A percentile compares a stretch with the other conserved stretches of the same genome.
Evolutionary conservation across 305 asterid species (phyloP).

Genomic region (Solanum chacoense): DNA sequence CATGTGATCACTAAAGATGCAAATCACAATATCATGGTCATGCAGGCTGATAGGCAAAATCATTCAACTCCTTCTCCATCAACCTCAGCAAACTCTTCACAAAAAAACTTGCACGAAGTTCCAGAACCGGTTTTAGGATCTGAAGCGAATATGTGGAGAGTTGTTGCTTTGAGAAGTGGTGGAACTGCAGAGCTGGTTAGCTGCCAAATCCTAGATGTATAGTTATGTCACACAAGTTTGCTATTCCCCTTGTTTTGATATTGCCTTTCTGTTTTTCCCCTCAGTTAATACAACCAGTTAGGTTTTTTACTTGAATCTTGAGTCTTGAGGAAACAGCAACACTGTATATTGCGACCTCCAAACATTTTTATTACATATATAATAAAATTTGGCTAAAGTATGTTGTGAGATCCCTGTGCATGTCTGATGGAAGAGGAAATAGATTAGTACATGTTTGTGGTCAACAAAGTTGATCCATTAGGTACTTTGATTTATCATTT

Average conservation of each 20-base stretch:
- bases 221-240: slow-evolving; percentile 8
- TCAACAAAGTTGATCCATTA: not conserved
- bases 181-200: slow-evolving; percentile 61
- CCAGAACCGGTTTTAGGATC: slow-evolving; percentile 24
- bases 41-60: slow-evolving; percentile 55
- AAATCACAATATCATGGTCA: slow-evolving; percentile 43
- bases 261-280: not conserved
- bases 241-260: not conserved
- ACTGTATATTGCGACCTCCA: not conserved
- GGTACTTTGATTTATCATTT: not conserved
- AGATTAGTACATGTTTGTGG: not conserved
- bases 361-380: not conserved
- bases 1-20: slow-evolving; percentile 68
- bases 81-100: slow-evolving; percentile 22
- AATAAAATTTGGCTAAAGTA: not conserved
- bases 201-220: slow-evolving; percentile 65
- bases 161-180: slow-evolving; percentile 27
- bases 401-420: not conserved
- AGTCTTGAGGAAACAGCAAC: not conserved
- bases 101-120: slow-evolving; percentile 26
- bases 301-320: not conserved
- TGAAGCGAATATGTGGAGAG: slow-evolving; percentile 15
- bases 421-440: not conserved
- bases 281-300: slow-evolving; percentile 3
- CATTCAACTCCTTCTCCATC: slow-evolving; percentile 27